phyloP scores from a whole-genome alignment of 1,284 basidiomycete species.

The Pseudozyma tsukubaensis region DNA sequence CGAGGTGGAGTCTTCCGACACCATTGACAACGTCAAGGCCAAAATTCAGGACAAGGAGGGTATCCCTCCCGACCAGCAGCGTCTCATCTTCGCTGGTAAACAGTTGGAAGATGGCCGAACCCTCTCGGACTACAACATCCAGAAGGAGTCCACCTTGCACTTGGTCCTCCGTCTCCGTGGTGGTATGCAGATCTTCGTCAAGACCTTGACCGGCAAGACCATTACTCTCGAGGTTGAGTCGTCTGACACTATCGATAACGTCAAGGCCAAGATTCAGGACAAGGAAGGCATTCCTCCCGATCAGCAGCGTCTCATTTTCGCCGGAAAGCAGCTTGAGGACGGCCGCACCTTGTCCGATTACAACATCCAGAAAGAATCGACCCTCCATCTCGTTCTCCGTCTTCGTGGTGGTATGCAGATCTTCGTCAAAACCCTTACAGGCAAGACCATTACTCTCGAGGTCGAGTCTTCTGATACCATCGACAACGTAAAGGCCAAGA shows the following conservation, averaged over 20 bases:
- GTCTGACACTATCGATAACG: conserved; percentile 93
- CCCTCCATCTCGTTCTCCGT: conserved; percentile 64
- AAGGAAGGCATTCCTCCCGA: conserved; percentile 70
- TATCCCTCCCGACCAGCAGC: conserved; percentile 65
- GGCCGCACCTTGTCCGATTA: conserved; percentile 71
- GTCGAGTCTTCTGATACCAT: conserved; percentile 92
- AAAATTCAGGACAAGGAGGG: conserved; percentile 67
- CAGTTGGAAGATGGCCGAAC: conserved; percentile 65
- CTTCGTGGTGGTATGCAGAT: conserved; percentile 68
- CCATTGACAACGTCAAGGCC: conserved; percentile 75
- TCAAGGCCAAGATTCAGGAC: conserved; percentile 67
- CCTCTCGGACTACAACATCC: conserved; percentile 78
- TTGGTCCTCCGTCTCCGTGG: conserved; percentile 84
- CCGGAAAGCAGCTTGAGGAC: conserved; percentile 71
- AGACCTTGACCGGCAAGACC: conserved; percentile 94
- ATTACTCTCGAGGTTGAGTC: conserved; percentile 92
- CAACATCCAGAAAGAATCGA: conserved; percentile 69
- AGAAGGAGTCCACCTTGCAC: conserved; percentile 98
- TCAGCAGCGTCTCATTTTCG: conserved; percentile 71
- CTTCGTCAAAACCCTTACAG: conserved; percentile 80
- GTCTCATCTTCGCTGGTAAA: conserved; percentile 65
- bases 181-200: conserved; percentile 64
- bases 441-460: conserved; percentile 95
- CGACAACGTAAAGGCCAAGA: conserved; percentile 77
- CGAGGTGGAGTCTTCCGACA: conserved; percentile 70